These are phyloP conservation scores for Aspergillus phoenicis DNA, from an alignment of 2,329 filamentous ascomycete genomes.

Conservation along the genomic window DNA sequence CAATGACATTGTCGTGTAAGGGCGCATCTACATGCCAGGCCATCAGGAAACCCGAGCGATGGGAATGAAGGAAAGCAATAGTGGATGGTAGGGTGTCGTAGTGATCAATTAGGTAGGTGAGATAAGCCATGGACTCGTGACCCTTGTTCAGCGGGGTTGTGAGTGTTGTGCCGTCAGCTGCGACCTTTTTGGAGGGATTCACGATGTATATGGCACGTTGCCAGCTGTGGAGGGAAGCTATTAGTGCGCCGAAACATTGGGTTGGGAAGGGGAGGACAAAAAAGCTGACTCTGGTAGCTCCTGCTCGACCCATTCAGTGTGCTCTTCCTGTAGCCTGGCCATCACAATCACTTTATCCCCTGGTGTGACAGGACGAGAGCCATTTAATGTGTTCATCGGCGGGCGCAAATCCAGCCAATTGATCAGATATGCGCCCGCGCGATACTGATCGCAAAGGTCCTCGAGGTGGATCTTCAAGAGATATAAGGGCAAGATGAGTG, in stretches of 20 bases:
- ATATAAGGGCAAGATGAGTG: constrained; percentile 33
- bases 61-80: constrained; percentile 59
- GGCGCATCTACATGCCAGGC: constrained; percentile 63
- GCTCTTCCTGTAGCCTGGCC: constrained; percentile 47
- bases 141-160: constrained; percentile 47
- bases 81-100: constrained; percentile 55
- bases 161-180: constrained; percentile 26
- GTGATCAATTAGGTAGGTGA: constrained; percentile 51
- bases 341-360: constrained; percentile 49
- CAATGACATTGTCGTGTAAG: constrained; percentile 57
- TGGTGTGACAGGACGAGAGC: constrained; percentile 10
- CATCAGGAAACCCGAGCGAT: constrained; percentile 50
- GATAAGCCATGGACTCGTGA: constrained; percentile 51
- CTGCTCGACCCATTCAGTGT: constrained; percentile 49
- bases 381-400: not conserved
- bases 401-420: constrained; percentile 31
- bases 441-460: constrained; percentile 40
- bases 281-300: constrained; percentile 49
- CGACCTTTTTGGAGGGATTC: constrained; percentile 35
- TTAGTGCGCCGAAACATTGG: constrained; percentile 2
- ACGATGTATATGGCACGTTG: constrained; percentile 50
- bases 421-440: constrained; percentile 39
- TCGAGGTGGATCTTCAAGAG: constrained; percentile 36
- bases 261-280: not conserved
- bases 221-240: constrained; percentile 37